These are phyloP conservation scores for Scenedesmus sp. DNA, from an alignment of 163 green algal genomes.

Conservation along the genomic window DNA sequence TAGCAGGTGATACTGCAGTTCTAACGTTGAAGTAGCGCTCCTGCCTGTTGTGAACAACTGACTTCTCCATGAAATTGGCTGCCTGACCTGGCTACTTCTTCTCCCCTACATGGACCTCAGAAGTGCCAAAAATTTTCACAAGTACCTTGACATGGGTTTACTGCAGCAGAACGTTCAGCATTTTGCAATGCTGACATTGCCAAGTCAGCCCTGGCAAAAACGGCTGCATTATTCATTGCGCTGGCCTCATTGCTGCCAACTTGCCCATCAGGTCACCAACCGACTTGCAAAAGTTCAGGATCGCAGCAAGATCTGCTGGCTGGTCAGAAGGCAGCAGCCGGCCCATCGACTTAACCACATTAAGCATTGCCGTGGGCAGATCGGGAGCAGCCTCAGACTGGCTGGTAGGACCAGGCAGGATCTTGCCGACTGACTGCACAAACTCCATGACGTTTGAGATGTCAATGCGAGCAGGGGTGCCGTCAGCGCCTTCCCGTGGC, in stretches of 20 bases:
- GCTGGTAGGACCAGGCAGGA: conserved; percentile 5
- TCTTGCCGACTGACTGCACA: conserved; percentile 6
- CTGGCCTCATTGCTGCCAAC: conserved; percentile 18
- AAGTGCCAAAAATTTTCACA: no score
- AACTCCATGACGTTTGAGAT: conserved; percentile 37
- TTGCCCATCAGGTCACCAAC: conserved; percentile 29
- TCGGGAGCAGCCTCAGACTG: conserved; percentile 28
- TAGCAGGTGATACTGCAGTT: no score
- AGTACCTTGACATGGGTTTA: no score
- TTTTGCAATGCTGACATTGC: no score
- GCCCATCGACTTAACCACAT: conserved; percentile 29
- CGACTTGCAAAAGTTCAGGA: conserved; percentile 26
- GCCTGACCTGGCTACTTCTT: no score
- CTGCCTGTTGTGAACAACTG: not conserved
- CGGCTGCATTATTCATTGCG: not conserved
- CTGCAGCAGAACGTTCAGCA: no score
- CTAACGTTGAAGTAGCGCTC: not conserved
- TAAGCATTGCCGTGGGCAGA: conserved; percentile 17
- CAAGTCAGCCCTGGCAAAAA: no score
- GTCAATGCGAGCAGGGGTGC: not conserved
- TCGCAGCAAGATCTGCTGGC: not conserved
- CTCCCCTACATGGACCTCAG: no score
- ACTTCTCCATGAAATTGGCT: no score
- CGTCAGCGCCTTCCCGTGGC: not conserved
- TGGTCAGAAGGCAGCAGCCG: conserved; percentile 15